A percentile compares a stretch with the other conserved stretches of the same genome.
Evolutionary conservation across 1,139 yeast species (phyloP).

Genomic region (Saccharomycopsis hybrid): DNA sequence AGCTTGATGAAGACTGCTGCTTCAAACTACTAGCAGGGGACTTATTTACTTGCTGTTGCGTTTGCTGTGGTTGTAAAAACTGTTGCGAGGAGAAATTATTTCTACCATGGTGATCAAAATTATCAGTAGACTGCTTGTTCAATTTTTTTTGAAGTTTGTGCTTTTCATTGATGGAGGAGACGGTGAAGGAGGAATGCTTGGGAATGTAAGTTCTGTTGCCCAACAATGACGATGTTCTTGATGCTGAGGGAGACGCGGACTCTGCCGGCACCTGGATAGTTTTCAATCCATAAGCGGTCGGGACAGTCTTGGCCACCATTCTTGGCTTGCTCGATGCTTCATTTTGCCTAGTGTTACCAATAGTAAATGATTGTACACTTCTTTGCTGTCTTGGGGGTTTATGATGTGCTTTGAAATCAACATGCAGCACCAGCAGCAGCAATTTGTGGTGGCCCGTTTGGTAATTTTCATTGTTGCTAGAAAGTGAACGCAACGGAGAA

Average conservation of each 20-base stretch:
- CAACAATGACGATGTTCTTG: constrained; percentile 7
- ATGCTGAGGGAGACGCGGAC: background rate
- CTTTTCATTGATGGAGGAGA: background rate
- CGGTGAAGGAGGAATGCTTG: constrained; percentile 16
- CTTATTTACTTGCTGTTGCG: background rate
- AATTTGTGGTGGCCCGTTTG: background rate
- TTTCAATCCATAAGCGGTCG: constrained; percentile 19
- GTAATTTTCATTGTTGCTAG: background rate
- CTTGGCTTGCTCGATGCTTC: constrained; percentile 4
- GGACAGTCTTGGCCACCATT: constrained; percentile 17
- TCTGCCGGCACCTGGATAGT: constrained; percentile 21
- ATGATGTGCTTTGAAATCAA: background rate
- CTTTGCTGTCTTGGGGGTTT: background rate
- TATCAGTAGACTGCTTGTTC: background rate
- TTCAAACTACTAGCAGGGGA: background rate
- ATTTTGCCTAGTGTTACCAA: background rate
- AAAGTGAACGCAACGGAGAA: constrained; percentile 3
- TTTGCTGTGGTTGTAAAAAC: background rate
- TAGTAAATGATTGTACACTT: background rate
- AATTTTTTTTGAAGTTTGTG: background rate
- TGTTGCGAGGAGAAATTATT: too few species aligned
- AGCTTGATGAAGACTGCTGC: background rate
- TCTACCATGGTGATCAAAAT: background rate
- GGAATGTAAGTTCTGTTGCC: constrained; percentile 5
- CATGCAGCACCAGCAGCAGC: too few species aligned